Evolutionary conservation across 352 stramenopile genomes (phyloP), one percentile per base, ranked within the genome.

Genomic region (Globisporangium viniferum): DNA sequence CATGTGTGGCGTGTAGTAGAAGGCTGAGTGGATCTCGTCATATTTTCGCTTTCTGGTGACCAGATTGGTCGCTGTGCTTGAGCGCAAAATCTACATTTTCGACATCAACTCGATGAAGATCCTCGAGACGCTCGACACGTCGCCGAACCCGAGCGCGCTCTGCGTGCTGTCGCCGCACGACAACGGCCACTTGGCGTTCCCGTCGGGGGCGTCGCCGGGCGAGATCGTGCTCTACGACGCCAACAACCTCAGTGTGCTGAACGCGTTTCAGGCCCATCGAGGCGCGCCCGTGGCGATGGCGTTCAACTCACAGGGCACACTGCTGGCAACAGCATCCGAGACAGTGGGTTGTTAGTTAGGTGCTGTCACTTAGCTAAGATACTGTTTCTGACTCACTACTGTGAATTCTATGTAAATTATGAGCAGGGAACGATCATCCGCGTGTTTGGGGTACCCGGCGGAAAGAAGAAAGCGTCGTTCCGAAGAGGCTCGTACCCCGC

Each of bases 381-480:
- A 62, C 15, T 71, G 69, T 31, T 31, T 46, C 46, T 24, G 20
- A 18, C 24, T 58, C 14, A 36, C 27, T 20, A 49, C n/a, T 31
- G 44, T 62, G 14, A 2, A 14, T 33, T 59, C 10, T 24, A 5
- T 33, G 39, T 12, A 44, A 18, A 22, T 57, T 18, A 44, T 36
- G 46, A 31, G 14, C 36, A 98, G 79, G 98, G 98, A 18, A 99
- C 98, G 6, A 79, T 99, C 48, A 96, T 99, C 70, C 88, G 98
- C n/a, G 90, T 99, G 24, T 99, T 98, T 80, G 86, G 97, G 60
- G 97, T 98, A 7, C 85, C 92, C 56, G 96, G 84, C 1, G 95
- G 96, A 10, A 89, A 88, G 67, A 91, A 97, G 67, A 77, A 95
- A 39, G 88, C 90, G 35, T 97, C 98, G 58, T 98, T 99, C 66